phyloP scores from a whole-genome alignment of 2,329 filamentous ascomycete species.

The Aureobasidium sp. region DNA sequence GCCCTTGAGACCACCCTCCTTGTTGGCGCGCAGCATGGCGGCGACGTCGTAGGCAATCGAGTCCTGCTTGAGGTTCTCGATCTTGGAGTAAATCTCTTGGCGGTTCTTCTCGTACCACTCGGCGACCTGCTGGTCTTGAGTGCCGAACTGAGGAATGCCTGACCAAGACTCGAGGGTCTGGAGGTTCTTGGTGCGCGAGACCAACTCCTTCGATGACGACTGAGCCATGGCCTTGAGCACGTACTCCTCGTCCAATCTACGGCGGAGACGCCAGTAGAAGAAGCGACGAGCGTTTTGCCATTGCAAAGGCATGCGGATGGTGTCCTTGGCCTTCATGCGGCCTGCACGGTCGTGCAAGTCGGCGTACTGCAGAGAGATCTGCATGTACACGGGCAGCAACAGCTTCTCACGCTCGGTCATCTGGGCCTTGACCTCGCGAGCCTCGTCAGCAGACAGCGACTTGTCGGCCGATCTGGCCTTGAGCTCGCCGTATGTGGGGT shows the following conservation, averaged over 20 bases:
- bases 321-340: slow-evolving; percentile 96
- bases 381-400: slow-evolving; percentile 84
- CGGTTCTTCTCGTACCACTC: slow-evolving; percentile 96
- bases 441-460: slow-evolving; percentile 64
- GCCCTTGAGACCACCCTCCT: slow-evolving; percentile 70
- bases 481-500: slow-evolving; percentile 73
- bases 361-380: slow-evolving; percentile 94
- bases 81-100: slow-evolving; percentile 72
- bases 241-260: slow-evolving; percentile 94
- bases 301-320: slow-evolving; percentile 74
- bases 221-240: slow-evolving; percentile 80
- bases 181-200: slow-evolving; percentile 49
- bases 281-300: slow-evolving; percentile 89
- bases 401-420: slow-evolving; percentile 81
- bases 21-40: slow-evolving; percentile 58
- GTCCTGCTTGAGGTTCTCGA: slow-evolving; percentile 76
- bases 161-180: slow-evolving; percentile 78
- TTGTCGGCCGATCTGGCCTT: slow-evolving; percentile 69
- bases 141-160: slow-evolving; percentile 66
- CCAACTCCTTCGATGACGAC: slow-evolving; percentile 34
- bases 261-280: slow-evolving; percentile 99
- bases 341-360: slow-evolving; percentile 95
- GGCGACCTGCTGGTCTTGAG: slow-evolving; percentile 75
- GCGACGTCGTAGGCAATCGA: slow-evolving; percentile 64
- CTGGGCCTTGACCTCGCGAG: slow-evolving; percentile 72